A percentile compares a stretch with the other conserved stretches of the same genome.
Conservation (phyloP, 192 early-diverging fungal genomes). For the Glomus cerebriforme region DNA sequence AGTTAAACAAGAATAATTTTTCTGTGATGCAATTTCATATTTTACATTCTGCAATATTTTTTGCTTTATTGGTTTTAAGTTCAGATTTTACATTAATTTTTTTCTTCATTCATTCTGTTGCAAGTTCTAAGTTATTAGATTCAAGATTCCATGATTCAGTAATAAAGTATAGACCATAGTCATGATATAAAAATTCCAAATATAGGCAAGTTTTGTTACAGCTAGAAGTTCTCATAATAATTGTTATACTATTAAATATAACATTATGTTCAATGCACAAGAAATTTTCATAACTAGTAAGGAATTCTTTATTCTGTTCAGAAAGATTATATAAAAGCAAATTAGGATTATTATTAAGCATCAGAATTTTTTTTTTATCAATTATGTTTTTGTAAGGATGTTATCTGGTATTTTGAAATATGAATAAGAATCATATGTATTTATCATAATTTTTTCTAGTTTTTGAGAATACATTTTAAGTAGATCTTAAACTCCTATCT, state of each 20-base stretch:
- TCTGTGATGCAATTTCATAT: not conserved
- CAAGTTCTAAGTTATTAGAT: not conserved
- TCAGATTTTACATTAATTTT: not conserved
- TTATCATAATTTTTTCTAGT: too few species aligned
- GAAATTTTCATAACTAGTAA: not conserved
- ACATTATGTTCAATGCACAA: not conserved
- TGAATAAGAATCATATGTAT: too few species aligned
- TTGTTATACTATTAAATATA: not conserved
- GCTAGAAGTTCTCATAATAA: not conserved
- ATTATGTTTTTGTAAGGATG: constrained; percentile 6
- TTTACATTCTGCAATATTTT: not conserved
- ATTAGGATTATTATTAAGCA: not conserved
- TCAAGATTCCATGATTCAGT: not conserved
- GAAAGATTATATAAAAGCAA: not conserved
- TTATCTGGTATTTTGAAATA: too few species aligned
- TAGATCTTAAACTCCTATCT: too few species aligned
- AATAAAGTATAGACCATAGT: constrained; percentile 1
- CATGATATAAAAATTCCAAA: not conserved
- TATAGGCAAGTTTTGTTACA: not conserved
- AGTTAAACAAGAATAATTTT: not conserved
- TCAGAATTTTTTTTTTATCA: not conserved
- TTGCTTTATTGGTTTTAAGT: not conserved
- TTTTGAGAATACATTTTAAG: too few species aligned
- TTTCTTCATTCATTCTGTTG: not conserved
- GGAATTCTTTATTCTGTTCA: not conserved